Percentiles rank a stretch among this genome's conserved stretches.
These are phyloP conservation scores for Tulasnella sp. DNA, from an alignment of 768 basidiomycete species.

Conservation along the genomic window DNA sequence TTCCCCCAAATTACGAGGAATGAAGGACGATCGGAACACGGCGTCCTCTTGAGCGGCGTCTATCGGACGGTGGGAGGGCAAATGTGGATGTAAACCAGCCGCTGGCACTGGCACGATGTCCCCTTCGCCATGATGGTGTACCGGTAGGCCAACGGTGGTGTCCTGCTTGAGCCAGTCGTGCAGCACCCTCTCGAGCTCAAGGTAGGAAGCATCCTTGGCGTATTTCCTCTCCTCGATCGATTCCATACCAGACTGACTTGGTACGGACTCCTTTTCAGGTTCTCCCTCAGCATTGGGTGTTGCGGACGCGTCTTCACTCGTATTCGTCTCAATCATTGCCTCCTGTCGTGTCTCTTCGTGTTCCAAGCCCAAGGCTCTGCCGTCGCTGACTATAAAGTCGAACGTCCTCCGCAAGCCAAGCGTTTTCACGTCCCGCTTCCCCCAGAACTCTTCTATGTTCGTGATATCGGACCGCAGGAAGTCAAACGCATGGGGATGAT, in stretches of 20 bases:
- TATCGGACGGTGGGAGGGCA: neutral
- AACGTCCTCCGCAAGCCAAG: slow-evolving; percentile 75
- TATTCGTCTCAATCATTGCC: slow-evolving; percentile 20
- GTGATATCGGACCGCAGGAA: slow-evolving; percentile 86
- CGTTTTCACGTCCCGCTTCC: slow-evolving; percentile 54
- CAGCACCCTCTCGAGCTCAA: slow-evolving; percentile 9
- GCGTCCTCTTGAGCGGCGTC: slow-evolving; percentile 57
- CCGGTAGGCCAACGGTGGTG: neutral
- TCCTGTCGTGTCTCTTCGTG: slow-evolving; percentile 21
- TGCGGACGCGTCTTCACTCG: slow-evolving; percentile 40
- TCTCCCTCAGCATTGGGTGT: slow-evolving; percentile 23
- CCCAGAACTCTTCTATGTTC: slow-evolving; percentile 90
- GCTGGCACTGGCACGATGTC: too few relatives aligned
- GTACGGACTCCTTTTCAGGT: slow-evolving; percentile 9
- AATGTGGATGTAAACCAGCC: too few relatives aligned
- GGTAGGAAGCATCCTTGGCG: slow-evolving; percentile 18
- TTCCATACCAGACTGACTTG: neutral
- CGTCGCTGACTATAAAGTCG: slow-evolving; percentile 53
- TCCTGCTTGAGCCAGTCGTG: neutral
- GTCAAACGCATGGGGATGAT: slow-evolving; percentile 92
- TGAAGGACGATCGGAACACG: slow-evolving; percentile 83
- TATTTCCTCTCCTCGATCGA: neutral
- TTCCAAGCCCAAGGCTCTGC: slow-evolving; percentile 23
- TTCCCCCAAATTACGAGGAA: slow-evolving; percentile 83
- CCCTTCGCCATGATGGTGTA: neutral